Percentiles rank a stretch among this genome's conserved stretches.
These are phyloP conservation scores for Tuber brumale DNA, from an alignment of 495 filamentous ascomycete species.

Conservation along the genomic window DNA sequence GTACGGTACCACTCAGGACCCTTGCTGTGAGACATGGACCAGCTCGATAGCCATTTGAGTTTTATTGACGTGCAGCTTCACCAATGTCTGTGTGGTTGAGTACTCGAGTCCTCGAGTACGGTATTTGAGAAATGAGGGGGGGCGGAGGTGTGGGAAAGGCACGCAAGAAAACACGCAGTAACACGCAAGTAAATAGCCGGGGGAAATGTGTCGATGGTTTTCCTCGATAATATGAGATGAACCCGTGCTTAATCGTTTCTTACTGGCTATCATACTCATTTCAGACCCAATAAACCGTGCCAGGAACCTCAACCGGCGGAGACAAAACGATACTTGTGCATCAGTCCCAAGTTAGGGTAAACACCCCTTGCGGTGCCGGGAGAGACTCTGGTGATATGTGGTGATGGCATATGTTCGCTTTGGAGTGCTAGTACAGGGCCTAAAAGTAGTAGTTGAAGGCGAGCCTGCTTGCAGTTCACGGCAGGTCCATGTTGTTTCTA, in stretches of 20 bases:
- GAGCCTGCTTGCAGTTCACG: background rate
- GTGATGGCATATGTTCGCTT: background rate
- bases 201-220: slow-evolving; percentile 28
- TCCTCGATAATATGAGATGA: slow-evolving; percentile 35
- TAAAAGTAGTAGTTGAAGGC: background rate
- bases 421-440: background rate
- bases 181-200: slow-evolving; percentile 27
- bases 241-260: slow-evolving; percentile 18
- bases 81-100: slow-evolving; percentile 11
- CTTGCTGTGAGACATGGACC: slow-evolving; percentile 32
- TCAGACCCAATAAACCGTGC: slow-evolving; percentile 16
- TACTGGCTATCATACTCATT: slow-evolving; percentile 25
- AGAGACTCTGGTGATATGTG: background rate
- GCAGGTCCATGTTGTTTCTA: background rate
- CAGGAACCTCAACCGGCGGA: slow-evolving; percentile 32
- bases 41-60: slow-evolving; percentile 26
- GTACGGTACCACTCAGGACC: slow-evolving; percentile 10
- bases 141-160: slow-evolving; percentile 30
- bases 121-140: slow-evolving; percentile 23
- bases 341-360: background rate
- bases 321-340: slow-evolving; percentile 11
- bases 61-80: slow-evolving; percentile 37
- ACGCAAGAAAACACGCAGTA: slow-evolving; percentile 25
- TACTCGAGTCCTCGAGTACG: too few species aligned
- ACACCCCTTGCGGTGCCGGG: background rate